These are phyloP conservation scores for Rhizopogon vesiculosus DNA, from an alignment of 768 basidiomycete species.

Conservation along the genomic window DNA sequence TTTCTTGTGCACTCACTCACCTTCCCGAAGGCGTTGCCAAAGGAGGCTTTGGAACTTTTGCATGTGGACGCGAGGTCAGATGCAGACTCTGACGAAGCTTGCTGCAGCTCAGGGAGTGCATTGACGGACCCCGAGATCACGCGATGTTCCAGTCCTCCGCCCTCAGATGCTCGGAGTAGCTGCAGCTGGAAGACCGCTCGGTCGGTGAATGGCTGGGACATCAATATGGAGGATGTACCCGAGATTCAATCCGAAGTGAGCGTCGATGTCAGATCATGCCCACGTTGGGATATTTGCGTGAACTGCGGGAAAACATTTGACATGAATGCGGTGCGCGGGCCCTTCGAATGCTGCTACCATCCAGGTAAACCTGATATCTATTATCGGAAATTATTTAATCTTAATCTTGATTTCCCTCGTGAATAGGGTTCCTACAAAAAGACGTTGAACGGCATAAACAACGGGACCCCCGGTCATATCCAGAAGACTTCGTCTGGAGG, in stretches of 20 bases:
- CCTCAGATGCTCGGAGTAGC: neutral
- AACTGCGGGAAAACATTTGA: conserved; percentile 49
- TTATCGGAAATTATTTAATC: conserved; percentile 9
- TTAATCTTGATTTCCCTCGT: neutral
- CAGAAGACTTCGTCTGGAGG: conserved; percentile 46
- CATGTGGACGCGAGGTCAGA: neutral
- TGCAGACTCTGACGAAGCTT: neutral
- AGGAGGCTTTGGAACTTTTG: neutral
- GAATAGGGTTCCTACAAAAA: neutral
- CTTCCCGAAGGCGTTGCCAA: neutral
- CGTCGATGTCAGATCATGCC: conserved; percentile 1
- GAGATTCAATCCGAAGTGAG: neutral
- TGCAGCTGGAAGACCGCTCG: neutral
- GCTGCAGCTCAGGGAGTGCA: neutral
- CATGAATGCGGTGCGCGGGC: conserved; percentile 28
- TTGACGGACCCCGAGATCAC: neutral
- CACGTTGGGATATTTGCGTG: conserved; percentile 43
- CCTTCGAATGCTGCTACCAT: conserved; percentile 46
- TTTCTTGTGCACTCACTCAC: neutral
- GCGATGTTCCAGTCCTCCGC: neutral
- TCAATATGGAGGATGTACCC: neutral
- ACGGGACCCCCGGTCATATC: conserved; percentile 30
- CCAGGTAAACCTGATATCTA: conserved; percentile 41
- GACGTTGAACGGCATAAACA: neutral
- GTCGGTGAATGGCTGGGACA: neutral